Evolutionary conservation across 2,329 filamentous ascomycete genomes (phyloP), one percentile per base, ranked within the genome.

Genomic region (Venturia pyrina): DNA sequence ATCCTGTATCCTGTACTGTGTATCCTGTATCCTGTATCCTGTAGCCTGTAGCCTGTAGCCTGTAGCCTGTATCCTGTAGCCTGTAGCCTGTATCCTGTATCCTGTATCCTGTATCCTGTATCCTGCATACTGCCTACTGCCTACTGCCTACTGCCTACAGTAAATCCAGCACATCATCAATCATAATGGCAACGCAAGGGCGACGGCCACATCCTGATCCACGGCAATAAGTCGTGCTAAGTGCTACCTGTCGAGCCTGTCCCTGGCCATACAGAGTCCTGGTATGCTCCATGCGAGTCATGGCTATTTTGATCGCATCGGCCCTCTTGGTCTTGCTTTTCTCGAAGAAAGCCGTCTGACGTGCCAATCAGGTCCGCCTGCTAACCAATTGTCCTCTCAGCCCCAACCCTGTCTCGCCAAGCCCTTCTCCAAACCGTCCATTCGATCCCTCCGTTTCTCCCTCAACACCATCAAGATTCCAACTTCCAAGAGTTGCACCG

Each of bases 321-420:
- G 53, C 28, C 32, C 53, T 59, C 28, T n/a, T 59, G 28, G 13
- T 57, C 53, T 57, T 57, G 53, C 53, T 37, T 59, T 59, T 59
- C 53, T 59, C 53, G 53, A 59, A 40, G 15, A n/a, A 53, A 53
- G 21, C 53, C 53, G 32, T 37, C 53, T 10, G 53, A 37, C 32
- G 53, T 19, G 32, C 50, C 50, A 57, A 57, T 57, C 50, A 57
- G 24, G 17, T 15, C 46, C 19, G 13, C n/a, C 46, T 24, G 53
- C 32, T 37, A 37, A 34, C 53, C 53, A 59, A 19, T 59, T 11
- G 19, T 37, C 32, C 53, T 21, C 53, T 59, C 53, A 32, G 53
- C 53, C 28, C 53, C 48, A 53, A 37, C 34, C 32, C 53, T 24
- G 34, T 28, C 5, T 37, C 53, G 53, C 53, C 32, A 59, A 59